Evolutionary conservation across 1,284 basidiomycete genomes (phyloP).

Genomic region (Puccinia coronata): DNA sequence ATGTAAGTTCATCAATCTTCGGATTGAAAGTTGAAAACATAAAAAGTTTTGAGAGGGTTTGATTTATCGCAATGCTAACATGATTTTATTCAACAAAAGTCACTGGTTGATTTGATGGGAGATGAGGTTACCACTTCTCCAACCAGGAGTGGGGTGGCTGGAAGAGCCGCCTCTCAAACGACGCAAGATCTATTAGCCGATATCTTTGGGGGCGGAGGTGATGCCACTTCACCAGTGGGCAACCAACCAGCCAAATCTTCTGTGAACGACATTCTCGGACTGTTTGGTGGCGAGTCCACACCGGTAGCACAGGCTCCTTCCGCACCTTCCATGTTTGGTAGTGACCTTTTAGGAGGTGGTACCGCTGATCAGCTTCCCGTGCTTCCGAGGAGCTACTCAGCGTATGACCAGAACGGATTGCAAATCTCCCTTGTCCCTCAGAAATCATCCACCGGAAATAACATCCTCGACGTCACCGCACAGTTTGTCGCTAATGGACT

Average conservation of each 20-base stretch:
- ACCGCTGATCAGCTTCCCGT: constrained; percentile 25
- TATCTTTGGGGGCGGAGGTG: constrained; percentile 70
- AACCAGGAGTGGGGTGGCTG: constrained; percentile 52
- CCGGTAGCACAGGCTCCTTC: constrained; percentile 58
- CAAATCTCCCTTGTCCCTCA: constrained; percentile 87
- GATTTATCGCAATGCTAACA: not conserved
- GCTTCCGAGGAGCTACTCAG: constrained; percentile 68
- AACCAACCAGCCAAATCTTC: constrained; percentile 63
- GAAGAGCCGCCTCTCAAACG: constrained; percentile 64
- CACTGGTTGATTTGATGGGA: constrained; percentile 70
- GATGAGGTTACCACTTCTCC: constrained; percentile 66
- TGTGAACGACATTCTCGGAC: constrained; percentile 85
- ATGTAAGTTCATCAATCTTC: constrained; percentile 62
- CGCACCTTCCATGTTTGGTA: constrained; percentile 48
- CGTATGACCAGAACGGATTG: constrained; percentile 87
- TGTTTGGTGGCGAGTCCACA: constrained; percentile 69
- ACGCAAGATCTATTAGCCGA: constrained; percentile 89
- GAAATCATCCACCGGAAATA: constrained; percentile 73
- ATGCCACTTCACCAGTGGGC: constrained; percentile 61
- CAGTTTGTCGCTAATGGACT: constrained; percentile 74
- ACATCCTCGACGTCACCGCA: constrained; percentile 84
- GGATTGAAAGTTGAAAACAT: not conserved
- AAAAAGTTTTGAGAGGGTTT: not conserved
- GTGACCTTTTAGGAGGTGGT: constrained; percentile 31
- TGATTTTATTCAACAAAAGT: constrained; percentile 58